Conservation (phyloP, 116 monocot species). For the Trichopus zeylanicus region DNA sequence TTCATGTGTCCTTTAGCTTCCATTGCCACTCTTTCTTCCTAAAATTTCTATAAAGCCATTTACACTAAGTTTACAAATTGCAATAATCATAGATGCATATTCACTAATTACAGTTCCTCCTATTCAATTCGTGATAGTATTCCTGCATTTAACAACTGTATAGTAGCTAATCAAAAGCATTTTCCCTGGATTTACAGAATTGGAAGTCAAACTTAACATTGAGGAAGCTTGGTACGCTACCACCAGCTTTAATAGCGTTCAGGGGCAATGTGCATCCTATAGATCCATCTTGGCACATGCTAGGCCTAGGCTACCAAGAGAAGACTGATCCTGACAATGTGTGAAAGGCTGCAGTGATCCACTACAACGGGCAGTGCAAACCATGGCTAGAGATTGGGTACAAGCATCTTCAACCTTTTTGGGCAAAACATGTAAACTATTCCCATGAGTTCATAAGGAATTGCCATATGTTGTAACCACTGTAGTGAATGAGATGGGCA, state of each 20-base stretch:
- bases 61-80: neutral
- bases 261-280: constrained; percentile 75
- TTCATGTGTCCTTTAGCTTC: no score
- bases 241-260: constrained; percentile 87
- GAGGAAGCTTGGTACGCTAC: constrained; percentile 88
- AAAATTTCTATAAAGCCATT: no score
- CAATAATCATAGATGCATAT: neutral
- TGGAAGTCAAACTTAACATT: constrained; percentile 65
- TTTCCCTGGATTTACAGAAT: constrained; percentile 47
- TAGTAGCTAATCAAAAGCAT: neutral
- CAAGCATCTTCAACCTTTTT: constrained; percentile 75
- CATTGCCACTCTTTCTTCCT: no score
- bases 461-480: constrained; percentile 73
- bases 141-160: neutral
- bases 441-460: constrained; percentile 80
- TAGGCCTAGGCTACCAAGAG: constrained; percentile 94
- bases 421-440: constrained; percentile 88
- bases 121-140: neutral
- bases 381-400: constrained; percentile 96
- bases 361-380: constrained; percentile 85
- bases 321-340: constrained; percentile 50
- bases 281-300: constrained; percentile 87
- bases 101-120: neutral
- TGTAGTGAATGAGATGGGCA: constrained; percentile 10
- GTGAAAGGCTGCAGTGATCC: constrained; percentile 77